Evolutionary conservation across 352 stramenopile genomes (phyloP), one percentile per base, ranked within the genome.

Genomic region (Phytophthora brassicae): DNA sequence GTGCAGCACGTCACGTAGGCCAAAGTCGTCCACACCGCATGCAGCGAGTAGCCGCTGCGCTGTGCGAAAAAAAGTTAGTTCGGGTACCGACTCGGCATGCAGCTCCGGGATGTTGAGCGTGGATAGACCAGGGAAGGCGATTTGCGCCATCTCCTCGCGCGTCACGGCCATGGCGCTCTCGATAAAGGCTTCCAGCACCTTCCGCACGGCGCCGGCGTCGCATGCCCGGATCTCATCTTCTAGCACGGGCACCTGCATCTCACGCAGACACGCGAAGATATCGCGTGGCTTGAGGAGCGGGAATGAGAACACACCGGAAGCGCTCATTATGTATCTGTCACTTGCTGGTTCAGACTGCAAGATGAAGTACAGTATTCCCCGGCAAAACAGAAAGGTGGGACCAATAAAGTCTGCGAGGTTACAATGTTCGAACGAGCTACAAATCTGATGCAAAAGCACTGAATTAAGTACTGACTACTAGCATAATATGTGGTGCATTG

Each of bases 1-100:
- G 42, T 78, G 61, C 3, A 92, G 68, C 35, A 99, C 61, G 64
- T 99, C 97, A 20, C 88, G 87, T 41, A 97, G 84, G 4, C 81
- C 83, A 79, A 99, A 99, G 66, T 99, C 95, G 64, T 91, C 65
- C 20, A 98, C 85, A 24, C 95, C 96, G 51, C 92, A 98, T 31
- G 89, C 88, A 6, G 68, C 66, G 69, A 99, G 91, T 50, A 98
- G 84, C 64, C 90, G 92, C 55, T 79, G 84, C 3, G 95, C 72
- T 23, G 94, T 81, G 59, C 79, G 79, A 67, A 98, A 98, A 69
- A 98, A 98, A 19, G 89, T 88, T 14, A 98, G 67, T 56, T 98
- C 93, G 2, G 89, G 79, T 17, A 98, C 84, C n/a, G 79, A 94
- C 20, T 98, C 92, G 47, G 97, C 76, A 72, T 99, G 94, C 1